A percentile compares a stretch with the other conserved stretches of the same genome.
These are phyloP conservation scores for Neurospora sp. DNA, from an alignment of 495 filamentous ascomycete genomes.

Conservation along the genomic window DNA sequence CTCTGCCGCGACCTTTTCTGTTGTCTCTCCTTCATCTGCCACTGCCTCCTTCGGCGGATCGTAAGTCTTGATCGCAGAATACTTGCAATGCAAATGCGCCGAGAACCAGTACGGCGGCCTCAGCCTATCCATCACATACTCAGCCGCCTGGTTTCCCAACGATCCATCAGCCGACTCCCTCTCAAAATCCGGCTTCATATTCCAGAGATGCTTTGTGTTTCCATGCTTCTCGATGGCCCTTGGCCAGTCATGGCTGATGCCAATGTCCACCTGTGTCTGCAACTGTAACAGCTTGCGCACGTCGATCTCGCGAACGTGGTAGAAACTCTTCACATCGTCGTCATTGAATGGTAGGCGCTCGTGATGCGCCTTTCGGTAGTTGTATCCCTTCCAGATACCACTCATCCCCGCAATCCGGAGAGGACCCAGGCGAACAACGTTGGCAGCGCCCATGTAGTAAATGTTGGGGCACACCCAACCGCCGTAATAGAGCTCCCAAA, in stretches of 20 bases:
- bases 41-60: constrained; percentile 14
- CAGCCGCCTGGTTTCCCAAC: constrained; percentile 69
- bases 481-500: constrained; percentile 89
- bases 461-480: constrained; percentile 97
- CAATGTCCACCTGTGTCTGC: constrained; percentile 73
- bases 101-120: constrained; percentile 87
- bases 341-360: constrained; percentile 79
- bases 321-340: constrained; percentile 65
- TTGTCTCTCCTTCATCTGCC: not conserved
- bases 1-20: not conserved
- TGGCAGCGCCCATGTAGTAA: constrained; percentile 89
- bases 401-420: constrained; percentile 83
- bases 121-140: constrained; percentile 66
- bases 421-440: constrained; percentile 70
- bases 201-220: constrained; percentile 50
- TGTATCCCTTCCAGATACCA: constrained; percentile 84
- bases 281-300: constrained; percentile 81
- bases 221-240: constrained; percentile 66
- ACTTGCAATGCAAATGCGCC: constrained; percentile 85
- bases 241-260: constrained; percentile 94
- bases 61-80: constrained; percentile 61
- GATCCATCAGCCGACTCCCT: constrained; percentile 60
- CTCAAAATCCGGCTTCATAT: constrained; percentile 59
- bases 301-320: constrained; percentile 86
- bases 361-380: constrained; percentile 70